Conservation (phyloP, 1,284 basidiomycete genomes). For the Athelia sp. region DNA sequence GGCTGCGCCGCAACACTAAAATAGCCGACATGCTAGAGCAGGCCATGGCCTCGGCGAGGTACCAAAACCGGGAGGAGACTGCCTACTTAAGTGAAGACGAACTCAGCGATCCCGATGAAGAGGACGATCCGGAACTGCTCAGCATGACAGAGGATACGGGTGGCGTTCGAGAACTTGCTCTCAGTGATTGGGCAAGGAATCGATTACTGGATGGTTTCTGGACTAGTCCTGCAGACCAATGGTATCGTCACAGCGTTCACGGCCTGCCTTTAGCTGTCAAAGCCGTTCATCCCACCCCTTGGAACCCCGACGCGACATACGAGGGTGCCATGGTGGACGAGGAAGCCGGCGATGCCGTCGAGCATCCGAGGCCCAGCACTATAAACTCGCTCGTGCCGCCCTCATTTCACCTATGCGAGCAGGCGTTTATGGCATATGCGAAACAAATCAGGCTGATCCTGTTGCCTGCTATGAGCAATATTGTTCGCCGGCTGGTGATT, state of each 20-base stretch:
- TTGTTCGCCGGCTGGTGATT: slow-evolving; percentile 59
- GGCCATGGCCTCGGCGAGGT: slow-evolving; percentile 55
- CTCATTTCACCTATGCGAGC: slow-evolving; percentile 50
- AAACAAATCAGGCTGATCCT: slow-evolving; percentile 54
- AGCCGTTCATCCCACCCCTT: slow-evolving; percentile 64
- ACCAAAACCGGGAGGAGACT: slow-evolving; percentile 32
- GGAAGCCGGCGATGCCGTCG: slow-evolving; percentile 11
- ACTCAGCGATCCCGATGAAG: slow-evolving; percentile 49
- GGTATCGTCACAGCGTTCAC: slow-evolving; percentile 40
- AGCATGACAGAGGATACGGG: slow-evolving; percentile 57
- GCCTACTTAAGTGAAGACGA: slow-evolving; percentile 38
- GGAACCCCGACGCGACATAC: slow-evolving; percentile 35
- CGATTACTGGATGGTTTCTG: slow-evolving; percentile 71
- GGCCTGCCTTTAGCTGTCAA: slow-evolving; percentile 36
- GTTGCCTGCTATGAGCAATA: slow-evolving; percentile 58
- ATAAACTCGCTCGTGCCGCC: slow-evolving; percentile 46
- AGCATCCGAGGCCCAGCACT: slow-evolving; percentile 45
- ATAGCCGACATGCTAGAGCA: slow-evolving; percentile 61
- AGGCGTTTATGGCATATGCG: slow-evolving; percentile 50
- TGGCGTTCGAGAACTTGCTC: slow-evolving; percentile 54
- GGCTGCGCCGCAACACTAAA: slow-evolving; percentile 61
- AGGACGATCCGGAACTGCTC: slow-evolving; percentile 56
- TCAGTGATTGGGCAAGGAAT: slow-evolving; percentile 67
- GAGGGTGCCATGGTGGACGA: slow-evolving; percentile 15
- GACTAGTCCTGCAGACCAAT: slow-evolving; percentile 67